Percentiles rank a stretch among this genome's conserved stretches.
These are phyloP conservation scores for Candida insectalens DNA, from an alignment of 805 yeast species.

Conservation along the genomic window DNA sequence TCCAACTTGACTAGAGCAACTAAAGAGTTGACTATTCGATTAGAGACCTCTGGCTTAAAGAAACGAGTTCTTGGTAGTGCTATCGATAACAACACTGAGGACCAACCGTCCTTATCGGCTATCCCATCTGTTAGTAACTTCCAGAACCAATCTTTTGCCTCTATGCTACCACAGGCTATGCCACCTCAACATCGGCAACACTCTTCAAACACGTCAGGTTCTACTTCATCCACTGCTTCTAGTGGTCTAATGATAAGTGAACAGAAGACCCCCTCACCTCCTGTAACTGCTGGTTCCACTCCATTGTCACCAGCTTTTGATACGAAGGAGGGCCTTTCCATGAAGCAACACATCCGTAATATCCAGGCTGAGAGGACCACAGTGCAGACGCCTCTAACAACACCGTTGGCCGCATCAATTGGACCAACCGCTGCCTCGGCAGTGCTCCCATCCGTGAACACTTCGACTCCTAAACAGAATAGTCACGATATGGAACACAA, in stretches of 20 bases:
- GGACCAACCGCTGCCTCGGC: conserved; percentile 27
- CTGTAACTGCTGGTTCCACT: background rate
- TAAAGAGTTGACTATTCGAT: conserved; percentile 80
- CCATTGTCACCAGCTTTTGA: background rate
- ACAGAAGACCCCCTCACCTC: background rate
- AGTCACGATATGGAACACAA: conserved; percentile 3
- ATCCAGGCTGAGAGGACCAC: conserved; percentile 11
- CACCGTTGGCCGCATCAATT: conserved; percentile 26
- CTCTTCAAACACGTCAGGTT: no score
- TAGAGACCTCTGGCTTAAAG: conserved; percentile 54
- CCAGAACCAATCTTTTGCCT: no score
- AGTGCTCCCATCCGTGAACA: conserved; percentile 20
- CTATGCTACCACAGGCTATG: background rate
- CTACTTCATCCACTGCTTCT: background rate
- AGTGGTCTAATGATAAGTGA: no score
- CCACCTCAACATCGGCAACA: background rate
- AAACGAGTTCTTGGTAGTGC: conserved; percentile 6
- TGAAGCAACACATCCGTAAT: conserved; percentile 17
- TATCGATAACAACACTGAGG: conserved; percentile 16
- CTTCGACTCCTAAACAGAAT: background rate
- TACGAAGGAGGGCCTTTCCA: conserved; percentile 4
- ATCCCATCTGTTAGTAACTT: conserved; percentile 27
- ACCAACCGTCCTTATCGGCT: conserved; percentile 26
- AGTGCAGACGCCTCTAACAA: conserved; percentile 20
- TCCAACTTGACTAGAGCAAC: conserved; percentile 80